These are phyloP conservation scores for Haplosporangium gracile DNA, from an alignment of 192 early-diverging fungal genomes.

Conservation along the genomic window DNA sequence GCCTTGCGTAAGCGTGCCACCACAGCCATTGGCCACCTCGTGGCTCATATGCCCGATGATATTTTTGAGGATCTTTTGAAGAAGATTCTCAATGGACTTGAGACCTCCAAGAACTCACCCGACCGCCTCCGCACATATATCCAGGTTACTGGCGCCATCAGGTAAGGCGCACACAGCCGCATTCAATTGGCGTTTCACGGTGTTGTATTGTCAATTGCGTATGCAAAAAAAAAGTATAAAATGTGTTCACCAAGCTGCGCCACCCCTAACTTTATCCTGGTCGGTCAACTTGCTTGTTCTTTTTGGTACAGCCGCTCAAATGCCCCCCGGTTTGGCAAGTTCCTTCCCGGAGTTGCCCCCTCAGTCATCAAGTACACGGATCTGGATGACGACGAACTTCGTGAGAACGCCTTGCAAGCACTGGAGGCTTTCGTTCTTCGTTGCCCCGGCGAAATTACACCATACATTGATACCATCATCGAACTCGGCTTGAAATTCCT, in stretches of 20 bases:
- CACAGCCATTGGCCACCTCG: slow-evolving; percentile 75
- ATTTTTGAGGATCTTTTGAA: slow-evolving; percentile 77
- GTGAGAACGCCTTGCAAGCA: slow-evolving; percentile 85
- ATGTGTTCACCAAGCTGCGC: slow-evolving; percentile 18
- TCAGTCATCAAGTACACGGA: slow-evolving; percentile 70
- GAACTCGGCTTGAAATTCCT: slow-evolving; percentile 72
- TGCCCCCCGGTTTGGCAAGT: slow-evolving; percentile 73
- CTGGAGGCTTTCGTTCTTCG: slow-evolving; percentile 83
- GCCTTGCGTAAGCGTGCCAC: slow-evolving; percentile 86
- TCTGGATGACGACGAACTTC: slow-evolving; percentile 82
- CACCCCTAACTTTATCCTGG: not conserved
- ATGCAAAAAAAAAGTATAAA: not conserved
- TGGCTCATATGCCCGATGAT: slow-evolving; percentile 73
- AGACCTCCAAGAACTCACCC: slow-evolving; percentile 60
- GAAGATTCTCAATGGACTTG: slow-evolving; percentile 67
- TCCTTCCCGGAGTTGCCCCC: slow-evolving; percentile 73
- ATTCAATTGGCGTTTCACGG: not conserved
- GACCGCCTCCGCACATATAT: slow-evolving; percentile 83
- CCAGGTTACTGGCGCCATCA: slow-evolving; percentile 77
- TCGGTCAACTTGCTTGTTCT: not conserved
- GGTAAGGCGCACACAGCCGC: slow-evolving; percentile 57
- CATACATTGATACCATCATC: slow-evolving; percentile 72
- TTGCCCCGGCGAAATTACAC: slow-evolving; percentile 81
- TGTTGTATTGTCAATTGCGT: not conserved
- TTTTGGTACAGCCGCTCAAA: slow-evolving; percentile 74